Percentiles rank a stretch among this genome's conserved stretches.
Evolutionary conservation across 1,284 basidiomycete genomes (phyloP).

Genomic region (Apiotrichum sp.): DNA sequence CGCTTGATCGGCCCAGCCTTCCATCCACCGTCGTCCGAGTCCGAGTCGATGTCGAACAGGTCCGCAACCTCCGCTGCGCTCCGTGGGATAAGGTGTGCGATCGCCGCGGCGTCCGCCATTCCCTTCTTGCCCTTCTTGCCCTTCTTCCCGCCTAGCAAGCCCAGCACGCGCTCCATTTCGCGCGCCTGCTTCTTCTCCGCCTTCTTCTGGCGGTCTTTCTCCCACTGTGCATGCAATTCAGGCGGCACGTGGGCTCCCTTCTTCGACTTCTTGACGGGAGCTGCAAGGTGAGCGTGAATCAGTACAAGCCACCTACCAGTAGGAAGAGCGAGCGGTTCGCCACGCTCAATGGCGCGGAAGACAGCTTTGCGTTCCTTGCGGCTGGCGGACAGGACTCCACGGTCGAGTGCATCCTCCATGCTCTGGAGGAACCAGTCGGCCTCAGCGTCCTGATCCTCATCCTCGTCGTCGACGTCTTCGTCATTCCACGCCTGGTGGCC

Average conservation of each 20-base stretch:
- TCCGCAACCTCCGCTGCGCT: constrained; percentile 39
- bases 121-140: constrained; percentile 48
- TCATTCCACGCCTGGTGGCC: constrained; percentile 13
- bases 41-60: constrained; percentile 38
- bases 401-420: constrained; percentile 53
- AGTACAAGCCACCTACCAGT: constrained; percentile 23
- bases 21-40: constrained; percentile 13
- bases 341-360: constrained; percentile 61
- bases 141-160: constrained; percentile 49
- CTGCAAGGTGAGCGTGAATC: constrained; percentile 9
- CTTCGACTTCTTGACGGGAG: constrained; percentile 33
- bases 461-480: constrained; percentile 16
- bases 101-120: constrained; percentile 24
- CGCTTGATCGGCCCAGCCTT: constrained; percentile 6
- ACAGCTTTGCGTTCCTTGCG: constrained; percentile 56
- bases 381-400: constrained; percentile 48
- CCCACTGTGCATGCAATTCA: constrained; percentile 68
- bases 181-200: constrained; percentile 66
- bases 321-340: constrained; percentile 46
- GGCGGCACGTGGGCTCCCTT: constrained; percentile 57
- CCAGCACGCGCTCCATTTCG: constrained; percentile 49
- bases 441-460: constrained; percentile 16
- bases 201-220: constrained; percentile 72
- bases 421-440: constrained; percentile 15
- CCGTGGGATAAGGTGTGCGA: constrained; percentile 38